These are phyloP conservation scores for Cercospora sojina DNA, from an alignment of 2,329 filamentous ascomycete species.

Conservation along the genomic window DNA sequence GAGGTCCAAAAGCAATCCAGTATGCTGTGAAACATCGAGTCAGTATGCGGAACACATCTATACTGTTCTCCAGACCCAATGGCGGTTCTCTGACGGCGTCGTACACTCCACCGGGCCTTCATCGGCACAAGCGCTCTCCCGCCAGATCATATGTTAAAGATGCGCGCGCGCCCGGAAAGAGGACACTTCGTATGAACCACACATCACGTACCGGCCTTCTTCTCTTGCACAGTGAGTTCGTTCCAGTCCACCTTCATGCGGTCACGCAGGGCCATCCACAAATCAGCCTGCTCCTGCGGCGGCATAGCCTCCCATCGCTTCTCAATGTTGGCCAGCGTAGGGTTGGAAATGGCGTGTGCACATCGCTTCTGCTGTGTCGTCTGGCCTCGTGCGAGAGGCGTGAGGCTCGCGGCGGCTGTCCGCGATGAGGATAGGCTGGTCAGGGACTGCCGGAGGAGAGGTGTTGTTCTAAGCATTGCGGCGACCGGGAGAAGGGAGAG, in stretches of 20 bases:
- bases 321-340: slow-evolving; percentile 96
- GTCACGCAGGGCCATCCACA: slow-evolving; percentile 98
- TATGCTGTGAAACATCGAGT: slow-evolving; percentile 64
- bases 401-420: slow-evolving; percentile 24
- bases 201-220: slow-evolving; percentile 74
- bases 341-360: slow-evolving; percentile 95
- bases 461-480: slow-evolving; percentile 28
- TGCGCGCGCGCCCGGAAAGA: neutral
- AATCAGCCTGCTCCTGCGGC: slow-evolving; percentile 96
- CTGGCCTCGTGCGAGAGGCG: slow-evolving; percentile 24
- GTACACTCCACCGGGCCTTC: slow-evolving; percentile 7
- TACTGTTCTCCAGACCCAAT: neutral
- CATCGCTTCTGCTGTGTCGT: slow-evolving; percentile 53
- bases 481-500: slow-evolving; percentile 16
- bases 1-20: slow-evolving; percentile 97
- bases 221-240: slow-evolving; percentile 92
- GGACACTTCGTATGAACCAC: neutral
- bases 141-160: neutral
- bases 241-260: slow-evolving; percentile 98
- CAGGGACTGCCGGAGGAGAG: slow-evolving; percentile 28
- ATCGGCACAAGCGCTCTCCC: slow-evolving; percentile 6
- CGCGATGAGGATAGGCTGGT: slow-evolving; percentile 24
- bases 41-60: slow-evolving; percentile 17
- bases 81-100: slow-evolving; percentile 1
- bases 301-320: slow-evolving; percentile 99